Conservation (phyloP, 306 rosid genomes). For the Rosa multiflora region DNA sequence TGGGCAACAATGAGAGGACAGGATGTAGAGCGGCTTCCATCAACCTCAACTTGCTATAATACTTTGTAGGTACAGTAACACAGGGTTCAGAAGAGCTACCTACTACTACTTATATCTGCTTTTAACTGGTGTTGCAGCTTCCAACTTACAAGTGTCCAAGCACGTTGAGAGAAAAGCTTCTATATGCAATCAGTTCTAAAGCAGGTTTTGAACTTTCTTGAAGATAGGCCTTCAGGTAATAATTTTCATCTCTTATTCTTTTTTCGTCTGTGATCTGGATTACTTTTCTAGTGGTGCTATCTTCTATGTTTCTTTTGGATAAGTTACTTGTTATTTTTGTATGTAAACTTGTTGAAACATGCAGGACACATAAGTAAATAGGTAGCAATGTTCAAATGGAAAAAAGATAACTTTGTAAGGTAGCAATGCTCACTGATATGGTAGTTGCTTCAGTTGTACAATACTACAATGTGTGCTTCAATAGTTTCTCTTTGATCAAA, state of each 20-base stretch:
- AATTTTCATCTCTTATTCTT: not conserved
- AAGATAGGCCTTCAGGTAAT: constrained; percentile 41
- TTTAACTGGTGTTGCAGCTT: constrained; percentile 53
- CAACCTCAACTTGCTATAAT: constrained; percentile 98
- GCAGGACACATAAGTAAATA: too few species aligned
- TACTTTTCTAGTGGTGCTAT: not conserved
- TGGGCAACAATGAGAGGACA: constrained; percentile 94
- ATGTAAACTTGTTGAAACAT: too few species aligned
- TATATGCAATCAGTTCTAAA: constrained; percentile 88
- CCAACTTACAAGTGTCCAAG: constrained; percentile 88
- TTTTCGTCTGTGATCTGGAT: too few species aligned
- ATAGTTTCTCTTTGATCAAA: too few species aligned
- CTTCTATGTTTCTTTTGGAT: not conserved
- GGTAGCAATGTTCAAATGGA: too few species aligned
- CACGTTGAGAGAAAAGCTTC: constrained; percentile 80
- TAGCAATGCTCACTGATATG: too few species aligned
- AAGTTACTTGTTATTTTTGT: too few species aligned
- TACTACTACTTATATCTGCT: not conserved
- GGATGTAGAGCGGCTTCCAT: constrained; percentile 97
- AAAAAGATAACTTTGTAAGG: too few species aligned
- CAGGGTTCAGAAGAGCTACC: not conserved
- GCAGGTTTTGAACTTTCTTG: constrained; percentile 98
- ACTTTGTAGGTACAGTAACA: constrained; percentile 71
- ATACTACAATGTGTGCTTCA: too few species aligned
- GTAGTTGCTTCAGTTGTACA: too few species aligned